These are phyloP conservation scores for Coemansia sp. DNA, from an alignment of 192 early-diverging fungal species.

Conservation along the genomic window DNA sequence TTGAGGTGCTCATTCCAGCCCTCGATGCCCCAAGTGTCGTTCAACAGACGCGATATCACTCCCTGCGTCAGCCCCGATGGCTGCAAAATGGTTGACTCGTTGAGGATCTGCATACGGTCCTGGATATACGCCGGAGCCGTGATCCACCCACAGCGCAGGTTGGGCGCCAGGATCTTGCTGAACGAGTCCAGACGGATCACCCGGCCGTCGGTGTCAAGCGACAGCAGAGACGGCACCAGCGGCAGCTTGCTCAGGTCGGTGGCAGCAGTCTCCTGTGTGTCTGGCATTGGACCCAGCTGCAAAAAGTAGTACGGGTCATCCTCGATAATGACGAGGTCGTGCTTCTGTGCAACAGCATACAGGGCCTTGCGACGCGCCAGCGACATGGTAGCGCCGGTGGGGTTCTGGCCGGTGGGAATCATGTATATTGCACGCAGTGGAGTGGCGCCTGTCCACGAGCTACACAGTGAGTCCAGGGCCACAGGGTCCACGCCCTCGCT, in stretches of 20 bases:
- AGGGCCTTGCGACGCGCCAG: conserved; percentile 73
- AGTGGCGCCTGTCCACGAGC: conserved; percentile 47
- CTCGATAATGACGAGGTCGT: conserved; percentile 86
- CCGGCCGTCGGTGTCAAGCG: conserved; percentile 82
- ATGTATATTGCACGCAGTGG: conserved; percentile 65
- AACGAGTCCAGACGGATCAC: conserved; percentile 92
- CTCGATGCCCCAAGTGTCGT: conserved; percentile 71
- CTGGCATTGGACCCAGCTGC: conserved; percentile 56
- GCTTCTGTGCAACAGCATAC: conserved; percentile 72
- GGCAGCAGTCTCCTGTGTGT: neutral
- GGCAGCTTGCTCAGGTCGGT: neutral
- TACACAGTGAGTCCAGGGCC: conserved; percentile 56
- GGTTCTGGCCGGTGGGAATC: conserved; percentile 87
- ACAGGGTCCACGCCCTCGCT: conserved; percentile 65
- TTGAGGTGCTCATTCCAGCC: conserved; percentile 76
- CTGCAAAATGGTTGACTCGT: conserved; percentile 79
- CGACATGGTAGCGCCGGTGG: conserved; percentile 81
- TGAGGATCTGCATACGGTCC: conserved; percentile 76
- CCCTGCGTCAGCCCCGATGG: conserved; percentile 85
- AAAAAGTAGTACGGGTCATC: conserved; percentile 96
- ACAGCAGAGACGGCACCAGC: conserved; percentile 76
- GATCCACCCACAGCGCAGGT: conserved; percentile 82
- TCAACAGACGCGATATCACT: conserved; percentile 68
- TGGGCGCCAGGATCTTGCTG: conserved; percentile 88
- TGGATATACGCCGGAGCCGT: conserved; percentile 68